Base-by-base conservation (phyloP, 2,329 filamentous ascomycete genomes). In the Bipolaris gigantea region DNA sequence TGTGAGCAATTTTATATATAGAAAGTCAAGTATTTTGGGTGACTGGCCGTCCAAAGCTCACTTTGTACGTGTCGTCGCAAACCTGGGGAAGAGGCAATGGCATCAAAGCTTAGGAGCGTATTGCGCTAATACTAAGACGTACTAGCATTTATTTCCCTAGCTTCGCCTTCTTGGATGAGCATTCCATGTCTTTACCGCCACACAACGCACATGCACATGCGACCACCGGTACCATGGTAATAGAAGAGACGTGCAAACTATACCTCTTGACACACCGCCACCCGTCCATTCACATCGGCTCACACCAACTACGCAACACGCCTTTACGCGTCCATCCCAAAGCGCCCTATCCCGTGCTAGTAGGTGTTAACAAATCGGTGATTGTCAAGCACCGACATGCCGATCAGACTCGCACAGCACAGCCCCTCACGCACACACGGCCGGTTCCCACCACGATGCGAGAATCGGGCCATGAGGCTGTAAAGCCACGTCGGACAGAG, bases 361-460 rank as follows among this genome's bases (percentile, higher is more conserved):
- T 41, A 16, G 16, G 42, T 27, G 25, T 36, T 48, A 42, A 41
- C 41, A 34, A 33, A 47, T 59, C 57, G 57, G 59, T 32, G 10
- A 2, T 32, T 34, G 3, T 5, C 38, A 50, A 52, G 8, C 38
- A 33, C 59, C 59, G 59, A 62, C 43, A 41, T 27, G 38, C 59
- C 57, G 57, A 60, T 23, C 7, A 8, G 8, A 16, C 9, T 30
- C 9, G n/a, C 33, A 35, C 16, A 16, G n/a, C n/a, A 36, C 35
- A 18, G n/a, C 25, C 40, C 40, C 9, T 27, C 40, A 23, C 21
- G 21, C 8, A 30, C 27, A 30, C 15, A 46, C 16, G 41, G 30
- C 30, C 30, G 16, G 19, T 44, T 40, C 38, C n/a, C 16, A 25
- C 4, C 19, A 39, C 19, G 10, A 30, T 15, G 25, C 40, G 32